Percentiles rank a stretch among this genome's conserved stretches.
Evolutionary conservation across 1,284 basidiomycete genomes (phyloP).

Genomic region (Trichosporon sp.): DNA sequence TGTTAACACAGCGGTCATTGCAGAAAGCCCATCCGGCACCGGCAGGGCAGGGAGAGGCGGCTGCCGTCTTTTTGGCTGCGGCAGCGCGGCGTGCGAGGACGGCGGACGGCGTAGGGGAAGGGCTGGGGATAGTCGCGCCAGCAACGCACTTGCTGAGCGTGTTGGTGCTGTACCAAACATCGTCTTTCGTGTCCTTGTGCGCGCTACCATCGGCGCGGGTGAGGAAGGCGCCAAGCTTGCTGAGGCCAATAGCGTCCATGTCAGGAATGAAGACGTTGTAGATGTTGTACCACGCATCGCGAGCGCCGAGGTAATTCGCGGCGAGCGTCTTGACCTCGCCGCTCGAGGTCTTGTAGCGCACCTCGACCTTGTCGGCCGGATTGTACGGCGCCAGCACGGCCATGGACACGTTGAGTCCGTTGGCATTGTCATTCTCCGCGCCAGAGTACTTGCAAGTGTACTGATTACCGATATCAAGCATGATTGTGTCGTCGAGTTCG

Average conservation of each 20-base stretch:
- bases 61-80: conserved; percentile 2
- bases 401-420: conserved; percentile 13
- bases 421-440: not conserved
- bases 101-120: conserved; percentile 5
- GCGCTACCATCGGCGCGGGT: conserved; percentile 8
- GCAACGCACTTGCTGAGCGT: conserved; percentile 6
- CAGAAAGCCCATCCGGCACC: not conserved
- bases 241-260: conserved; percentile 1
- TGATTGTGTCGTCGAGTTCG: conserved; percentile 9
- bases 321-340: not conserved
- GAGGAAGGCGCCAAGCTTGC: conserved; percentile 4
- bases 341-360: conserved; percentile 3
- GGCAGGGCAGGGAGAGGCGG: conserved; percentile 3
- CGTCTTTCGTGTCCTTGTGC: conserved; percentile 5
- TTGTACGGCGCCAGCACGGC: conserved; percentile 11
- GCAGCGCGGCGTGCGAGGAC: not conserved
- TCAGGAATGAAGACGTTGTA: conserved; percentile 9
- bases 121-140: conserved; percentile 9
- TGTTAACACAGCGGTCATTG: conserved; percentile 1
- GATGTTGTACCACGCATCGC: conserved; percentile 7
- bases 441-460: conserved; percentile 12
- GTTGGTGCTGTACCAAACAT: conserved; percentile 7
- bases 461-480: conserved; percentile 8
- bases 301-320: conserved; percentile 8
- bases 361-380: conserved; percentile 9